These are phyloP conservation scores for Cladophialophora psammophila DNA, from an alignment of 2,329 filamentous ascomycete species.

Conservation along the genomic window DNA sequence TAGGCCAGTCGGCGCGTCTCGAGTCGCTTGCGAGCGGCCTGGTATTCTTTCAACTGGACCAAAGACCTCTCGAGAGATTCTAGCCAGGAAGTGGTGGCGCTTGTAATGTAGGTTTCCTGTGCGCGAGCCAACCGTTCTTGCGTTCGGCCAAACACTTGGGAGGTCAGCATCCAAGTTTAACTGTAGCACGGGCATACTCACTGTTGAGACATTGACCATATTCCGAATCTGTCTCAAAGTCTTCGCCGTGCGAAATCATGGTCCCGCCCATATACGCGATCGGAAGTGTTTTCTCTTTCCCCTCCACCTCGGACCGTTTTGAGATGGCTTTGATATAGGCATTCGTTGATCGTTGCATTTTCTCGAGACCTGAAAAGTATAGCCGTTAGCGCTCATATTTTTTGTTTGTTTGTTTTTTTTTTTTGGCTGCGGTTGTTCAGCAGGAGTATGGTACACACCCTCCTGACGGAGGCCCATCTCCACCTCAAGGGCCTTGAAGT, in stretches of 20 bases:
- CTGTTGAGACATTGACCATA: slow-evolving; percentile 85
- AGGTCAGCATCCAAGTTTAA: not conserved
- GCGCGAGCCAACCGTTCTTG: slow-evolving; percentile 87
- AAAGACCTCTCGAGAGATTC: slow-evolving; percentile 89
- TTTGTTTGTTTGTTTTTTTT: too few relatives aligned
- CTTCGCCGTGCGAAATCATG: slow-evolving; percentile 89
- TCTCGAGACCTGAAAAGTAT: slow-evolving; percentile 76
- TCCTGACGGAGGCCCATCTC: slow-evolving; percentile 92
- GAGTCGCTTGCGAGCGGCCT: slow-evolving; percentile 91
- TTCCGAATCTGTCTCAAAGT: slow-evolving; percentile 89
- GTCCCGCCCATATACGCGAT: slow-evolving; percentile 79
- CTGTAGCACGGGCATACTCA: slow-evolving; percentile 48
- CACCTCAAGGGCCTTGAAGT: slow-evolving; percentile 87
- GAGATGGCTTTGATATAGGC: slow-evolving; percentile 87
- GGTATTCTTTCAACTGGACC: slow-evolving; percentile 97
- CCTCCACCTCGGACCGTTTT: slow-evolving; percentile 82
- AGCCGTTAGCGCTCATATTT: slow-evolving; percentile 32
- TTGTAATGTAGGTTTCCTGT: slow-evolving; percentile 81
- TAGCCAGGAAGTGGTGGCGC: slow-evolving; percentile 83
- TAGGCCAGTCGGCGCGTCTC: slow-evolving; percentile 88
- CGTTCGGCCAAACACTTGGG: slow-evolving; percentile 75
- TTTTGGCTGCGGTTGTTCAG: not conserved
- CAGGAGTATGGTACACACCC: slow-evolving; percentile 60
- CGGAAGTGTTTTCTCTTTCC: slow-evolving; percentile 85
- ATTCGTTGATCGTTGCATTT: slow-evolving; percentile 84